These are phyloP conservation scores for Colletotrichum limetticola DNA, from an alignment of 2,329 filamentous ascomycete genomes.

Conservation along the genomic window DNA sequence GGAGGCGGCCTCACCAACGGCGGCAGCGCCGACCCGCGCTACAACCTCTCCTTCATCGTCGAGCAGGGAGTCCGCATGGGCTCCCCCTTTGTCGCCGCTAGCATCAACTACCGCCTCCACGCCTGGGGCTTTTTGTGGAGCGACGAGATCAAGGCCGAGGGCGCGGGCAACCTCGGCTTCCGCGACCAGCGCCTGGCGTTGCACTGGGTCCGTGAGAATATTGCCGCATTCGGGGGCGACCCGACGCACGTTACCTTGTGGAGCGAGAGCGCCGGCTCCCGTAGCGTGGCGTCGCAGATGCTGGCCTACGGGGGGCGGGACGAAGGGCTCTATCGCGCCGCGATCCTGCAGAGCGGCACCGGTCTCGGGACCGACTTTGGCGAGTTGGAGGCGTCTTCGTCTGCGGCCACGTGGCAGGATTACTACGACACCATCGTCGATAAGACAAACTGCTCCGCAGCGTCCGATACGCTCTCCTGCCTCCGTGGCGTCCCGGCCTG, in stretches of 20 bases:
- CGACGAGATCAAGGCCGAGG: slow-evolving; percentile 52
- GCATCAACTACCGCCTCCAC: slow-evolving; percentile 61
- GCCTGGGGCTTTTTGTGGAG: slow-evolving; percentile 64
- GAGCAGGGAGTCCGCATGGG: slow-evolving; percentile 56
- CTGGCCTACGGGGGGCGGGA: slow-evolving; percentile 63
- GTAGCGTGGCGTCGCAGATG: slow-evolving; percentile 60
- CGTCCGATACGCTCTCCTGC: slow-evolving; percentile 42
- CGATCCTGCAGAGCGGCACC: slow-evolving; percentile 60
- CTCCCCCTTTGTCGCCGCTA: slow-evolving; percentile 61
- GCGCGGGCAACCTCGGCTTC: slow-evolving; percentile 61
- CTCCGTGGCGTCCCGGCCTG: slow-evolving; percentile 44
- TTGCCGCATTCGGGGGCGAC: slow-evolving; percentile 60
- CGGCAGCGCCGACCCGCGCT: slow-evolving; percentile 56
- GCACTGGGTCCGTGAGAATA: slow-evolving; percentile 62
- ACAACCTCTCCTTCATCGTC: slow-evolving; percentile 71
- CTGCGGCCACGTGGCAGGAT: slow-evolving; percentile 32
- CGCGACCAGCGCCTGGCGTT: slow-evolving; percentile 61
- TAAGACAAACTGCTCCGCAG: slow-evolving; percentile 36
- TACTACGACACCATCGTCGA: slow-evolving; percentile 31
- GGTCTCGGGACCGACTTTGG: slow-evolving; percentile 50
- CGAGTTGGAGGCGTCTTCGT: slow-evolving; percentile 34
- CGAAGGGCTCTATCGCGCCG: slow-evolving; percentile 63
- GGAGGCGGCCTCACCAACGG: slow-evolving; percentile 46
- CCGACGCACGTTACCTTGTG: slow-evolving; percentile 60
- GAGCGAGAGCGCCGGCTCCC: slow-evolving; percentile 64